Evolutionary conservation across 805 yeast species (phyloP).

Genomic region (Scheffersomyces ergatensis): DNA sequence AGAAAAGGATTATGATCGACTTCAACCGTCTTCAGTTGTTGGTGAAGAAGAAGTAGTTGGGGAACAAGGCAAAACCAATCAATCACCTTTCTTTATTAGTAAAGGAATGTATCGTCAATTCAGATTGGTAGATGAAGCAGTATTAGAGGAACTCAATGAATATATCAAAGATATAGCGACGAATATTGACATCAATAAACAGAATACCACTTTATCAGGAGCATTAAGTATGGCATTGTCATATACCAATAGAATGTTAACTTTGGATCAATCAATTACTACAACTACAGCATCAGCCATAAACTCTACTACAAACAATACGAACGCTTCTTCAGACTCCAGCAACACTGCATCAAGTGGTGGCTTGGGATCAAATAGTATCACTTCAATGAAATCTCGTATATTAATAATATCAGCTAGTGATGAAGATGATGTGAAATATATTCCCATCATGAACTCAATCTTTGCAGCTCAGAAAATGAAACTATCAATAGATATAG

Average conservation of each 20-base stretch:
- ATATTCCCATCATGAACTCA: slow-evolving; percentile 91
- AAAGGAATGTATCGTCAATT: slow-evolving; percentile 83
- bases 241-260: slow-evolving; percentile 67
- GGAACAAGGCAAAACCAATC: slow-evolving; percentile 5
- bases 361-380: slow-evolving; percentile 6
- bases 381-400: slow-evolving; percentile 34
- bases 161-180: slow-evolving; percentile 14
- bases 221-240: slow-evolving; percentile 82
- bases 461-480: slow-evolving; percentile 94
- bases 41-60: slow-evolving; percentile 9
- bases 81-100: slow-evolving; percentile 33
- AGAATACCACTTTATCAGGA: slow-evolving; percentile 59
- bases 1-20: slow-evolving; percentile 13
- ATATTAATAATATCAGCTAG: slow-evolving; percentile 62
- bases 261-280: slow-evolving; percentile 43
- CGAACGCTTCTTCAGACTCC: slow-evolving; percentile 6
- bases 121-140: slow-evolving; percentile 70
- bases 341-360: slow-evolving; percentile 10
- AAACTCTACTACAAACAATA: slow-evolving; percentile 31
- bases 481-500: slow-evolving; percentile 87
- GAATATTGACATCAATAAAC: slow-evolving; percentile 28
- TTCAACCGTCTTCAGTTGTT: slow-evolving; percentile 10
- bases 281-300: slow-evolving; percentile 45
- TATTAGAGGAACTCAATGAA: slow-evolving; percentile 55
- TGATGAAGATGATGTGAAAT: slow-evolving; percentile 74